Conservation (phyloP, 257 asterid genomes). For the Lycium barbarum region DNA sequence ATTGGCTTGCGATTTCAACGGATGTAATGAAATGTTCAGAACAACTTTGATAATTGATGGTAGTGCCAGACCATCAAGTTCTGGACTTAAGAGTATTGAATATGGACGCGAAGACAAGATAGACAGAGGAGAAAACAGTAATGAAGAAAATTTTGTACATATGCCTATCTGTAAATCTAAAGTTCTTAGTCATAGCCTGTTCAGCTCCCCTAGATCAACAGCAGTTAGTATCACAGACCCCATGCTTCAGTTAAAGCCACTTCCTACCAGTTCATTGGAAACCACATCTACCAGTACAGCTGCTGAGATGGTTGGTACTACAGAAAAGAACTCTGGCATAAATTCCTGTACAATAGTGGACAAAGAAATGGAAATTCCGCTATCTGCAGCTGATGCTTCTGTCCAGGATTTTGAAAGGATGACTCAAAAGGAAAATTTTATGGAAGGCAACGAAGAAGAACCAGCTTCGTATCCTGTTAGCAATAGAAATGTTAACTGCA, state of each 20-base stretch:
- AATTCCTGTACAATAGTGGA: constrained; percentile 44
- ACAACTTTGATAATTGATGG: constrained; percentile 36
- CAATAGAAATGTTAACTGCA: constrained; percentile 41
- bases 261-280: constrained; percentile 29
- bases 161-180: constrained; percentile 31
- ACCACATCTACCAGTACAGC: constrained; percentile 39
- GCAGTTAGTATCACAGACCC: constrained; percentile 33
- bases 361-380: constrained; percentile 40
- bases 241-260: constrained; percentile 41
- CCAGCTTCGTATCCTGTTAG: constrained; percentile 37
- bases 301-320: constrained; percentile 39
- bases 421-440: constrained; percentile 34
- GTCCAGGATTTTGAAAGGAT: constrained; percentile 40
- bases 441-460: constrained; percentile 38
- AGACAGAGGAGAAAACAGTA: constrained; percentile 29
- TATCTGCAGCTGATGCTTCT: constrained; percentile 37
- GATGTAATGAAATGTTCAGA: constrained; percentile 34
- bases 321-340: constrained; percentile 32
- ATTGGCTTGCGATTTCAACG: constrained; percentile 38
- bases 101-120: constrained; percentile 31
- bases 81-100: constrained; percentile 33
- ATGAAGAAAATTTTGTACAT: constrained; percentile 36
- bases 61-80: constrained; percentile 35
- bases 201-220: constrained; percentile 27
- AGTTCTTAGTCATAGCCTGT: constrained; percentile 32